Evolutionary conservation across 2,329 filamentous ascomycete genomes (phyloP).

Genomic region (Myriosclerotinia scirpicola): DNA sequence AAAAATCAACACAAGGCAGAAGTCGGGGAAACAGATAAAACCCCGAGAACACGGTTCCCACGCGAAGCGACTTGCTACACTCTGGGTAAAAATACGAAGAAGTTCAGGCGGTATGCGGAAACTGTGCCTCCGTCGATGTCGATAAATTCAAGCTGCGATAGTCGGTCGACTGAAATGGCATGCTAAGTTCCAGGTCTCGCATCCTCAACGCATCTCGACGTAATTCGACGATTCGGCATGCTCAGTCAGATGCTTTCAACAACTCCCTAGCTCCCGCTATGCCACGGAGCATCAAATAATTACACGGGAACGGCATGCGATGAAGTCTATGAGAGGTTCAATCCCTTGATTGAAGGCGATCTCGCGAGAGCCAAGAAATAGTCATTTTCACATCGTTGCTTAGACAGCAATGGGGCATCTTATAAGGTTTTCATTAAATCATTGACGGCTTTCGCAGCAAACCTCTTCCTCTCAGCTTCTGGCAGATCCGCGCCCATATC

Average conservation of each 20-base stretch:
- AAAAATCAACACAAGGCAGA: background rate
- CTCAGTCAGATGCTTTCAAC: too few relatives aligned
- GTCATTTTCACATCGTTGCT: background rate
- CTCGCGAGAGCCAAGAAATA: background rate
- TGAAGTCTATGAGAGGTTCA: background rate
- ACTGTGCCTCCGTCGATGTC: background rate
- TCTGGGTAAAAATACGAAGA: background rate
- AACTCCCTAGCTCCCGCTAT: background rate
- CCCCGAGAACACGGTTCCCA: background rate
- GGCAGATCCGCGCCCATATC: slow-evolving; percentile 60
- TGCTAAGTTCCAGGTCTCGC: background rate
- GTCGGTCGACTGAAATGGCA: background rate
- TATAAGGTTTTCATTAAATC: slow-evolving; percentile 58
- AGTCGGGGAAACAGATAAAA: background rate
- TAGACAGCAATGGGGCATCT: background rate
- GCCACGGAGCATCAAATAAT: background rate
- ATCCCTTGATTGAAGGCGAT: background rate
- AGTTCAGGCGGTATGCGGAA: background rate
- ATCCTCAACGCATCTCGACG: background rate
- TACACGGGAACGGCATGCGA: background rate
- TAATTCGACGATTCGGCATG: background rate
- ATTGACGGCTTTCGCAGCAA: slow-evolving; percentile 60
- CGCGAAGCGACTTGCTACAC: background rate
- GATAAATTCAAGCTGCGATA: too few relatives aligned
- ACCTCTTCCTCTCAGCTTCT: slow-evolving; percentile 58